Base-by-base conservation (phyloP, 2,329 filamentous ascomycete genomes). In the Metarhizium album region DNA sequence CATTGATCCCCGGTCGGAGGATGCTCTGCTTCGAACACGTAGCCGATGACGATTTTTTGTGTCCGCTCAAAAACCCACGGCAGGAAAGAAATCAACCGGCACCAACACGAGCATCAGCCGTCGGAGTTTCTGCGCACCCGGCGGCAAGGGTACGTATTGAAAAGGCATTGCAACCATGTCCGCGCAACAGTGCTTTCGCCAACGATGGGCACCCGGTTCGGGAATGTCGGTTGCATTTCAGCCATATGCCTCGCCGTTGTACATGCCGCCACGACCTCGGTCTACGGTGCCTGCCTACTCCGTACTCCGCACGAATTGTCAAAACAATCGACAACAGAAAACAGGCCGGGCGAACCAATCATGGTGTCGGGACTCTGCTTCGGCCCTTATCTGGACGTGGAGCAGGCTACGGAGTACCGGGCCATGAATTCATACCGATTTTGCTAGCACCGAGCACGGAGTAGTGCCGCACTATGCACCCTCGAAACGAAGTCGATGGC, bases 321-420 rank as follows among this genome's bases (percentile, higher is more conserved):
- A 62, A 67, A 60, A n/a, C 49, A 57, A 62, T 66, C 60, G 67
- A 70, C 68, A 70, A 59, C 67, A 70, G 62, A 62, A 74, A 73
- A 70, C 59, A 61, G 55, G 47, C 46, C 42, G 52, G 46, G 42
- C 22, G 48, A 53, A 55, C 70, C 70, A 72, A 73, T 73, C 67
- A 70, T 20, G 22, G 20, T 43, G 38, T 16, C 27, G n/a, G 52
- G 48, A n/a, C 50, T 53, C 52, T 37, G 46, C 52, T 52, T 47
- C 46, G 50, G 57, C 61, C 52, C 70, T 73, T 73, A 73, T 73
- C 70, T 69, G 57, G 55, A 57, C 53, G 68, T 46, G 11, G 43
- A 8, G n/a, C 22, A 47, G n/a, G 43, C 54, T 52, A 13, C 33
- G 43, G 52, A 54, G 48, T 52, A 13, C 33, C 47, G 52, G 55